Evolutionary conservation across 805 yeast genomes (phyloP), one percentile per base, ranked within the genome.

Genomic region (Yueomyces sinensis): DNA sequence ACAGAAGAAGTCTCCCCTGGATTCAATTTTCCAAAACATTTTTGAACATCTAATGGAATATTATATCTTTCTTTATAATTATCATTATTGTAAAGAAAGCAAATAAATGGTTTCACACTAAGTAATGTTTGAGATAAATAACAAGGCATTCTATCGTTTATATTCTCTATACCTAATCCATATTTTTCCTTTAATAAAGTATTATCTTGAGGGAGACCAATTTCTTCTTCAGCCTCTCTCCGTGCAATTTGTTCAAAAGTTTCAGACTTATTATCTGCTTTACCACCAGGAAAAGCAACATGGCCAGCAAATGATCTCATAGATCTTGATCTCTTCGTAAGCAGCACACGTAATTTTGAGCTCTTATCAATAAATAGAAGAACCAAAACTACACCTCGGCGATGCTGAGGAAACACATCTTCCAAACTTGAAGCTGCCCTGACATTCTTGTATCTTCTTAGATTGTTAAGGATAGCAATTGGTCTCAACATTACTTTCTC

Each of bases 231-330:
- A 41, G 86, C 74, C 54, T 87, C 97, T 23, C 97, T 62, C 38
- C 93, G 63, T 0, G 95, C 79, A 28, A 79, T 77, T 30, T 70
- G 68, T 66, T 79, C 76, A 37, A 81, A 82, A 13, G 68, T 56
- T 45, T 83, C 84, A 15, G 69, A 61, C 0, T 68, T 73, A 29
- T 44, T 50, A 53, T 87, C 96, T 4, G 94, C 86, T 49, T 79
- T 82, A 7, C 96, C 97, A 3, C 97, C 97, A 4, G 97, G 97
- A 7, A 87, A 63, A 2, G 95, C 83, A 5, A 82, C 81, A 53
- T 87, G 95, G 4, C 96, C 95, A 0, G 91, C 80, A 58, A 86
- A 87, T 35, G 72, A 72, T 32, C 74, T 63, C 45, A 89, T 62
- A 27, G 67, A 63, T 32, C 79, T 64, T 3, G 93, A 75, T 41